phyloP scores from a whole-genome alignment of 352 stramenopile genomes.

The Elongisporangium prolatum region DNA sequence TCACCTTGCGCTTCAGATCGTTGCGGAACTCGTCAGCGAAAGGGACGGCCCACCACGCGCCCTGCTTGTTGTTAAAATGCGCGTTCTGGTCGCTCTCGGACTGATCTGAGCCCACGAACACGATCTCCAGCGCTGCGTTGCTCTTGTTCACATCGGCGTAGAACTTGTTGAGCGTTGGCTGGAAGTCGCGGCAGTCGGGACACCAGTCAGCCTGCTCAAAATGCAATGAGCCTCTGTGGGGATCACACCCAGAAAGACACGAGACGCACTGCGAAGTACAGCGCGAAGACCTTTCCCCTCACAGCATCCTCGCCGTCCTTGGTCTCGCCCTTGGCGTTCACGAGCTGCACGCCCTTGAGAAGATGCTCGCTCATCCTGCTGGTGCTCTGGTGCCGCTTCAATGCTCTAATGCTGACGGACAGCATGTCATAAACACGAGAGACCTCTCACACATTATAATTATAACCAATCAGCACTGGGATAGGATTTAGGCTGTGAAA shows the following conservation, averaged over 20 bases:
- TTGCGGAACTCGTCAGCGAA: conserved; percentile 61
- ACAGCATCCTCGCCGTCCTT: conserved; percentile 37
- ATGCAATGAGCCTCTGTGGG: not conserved
- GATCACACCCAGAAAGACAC: not conserved
- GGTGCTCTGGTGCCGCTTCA: not conserved
- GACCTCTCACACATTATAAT: not conserved
- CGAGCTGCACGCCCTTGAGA: conserved; percentile 46
- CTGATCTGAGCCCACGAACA: conserved; percentile 76
- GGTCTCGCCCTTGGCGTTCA: conserved; percentile 46
- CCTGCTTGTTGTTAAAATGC: conserved; percentile 72
- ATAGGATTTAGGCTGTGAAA: too few species aligned
- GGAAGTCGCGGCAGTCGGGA: conserved; percentile 75
- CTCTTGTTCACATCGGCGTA: conserved; percentile 46
- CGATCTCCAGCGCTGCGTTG: conserved; percentile 46
- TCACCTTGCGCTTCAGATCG: conserved; percentile 74
- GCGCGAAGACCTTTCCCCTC: conserved; percentile 47
- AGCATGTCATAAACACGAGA: not conserved
- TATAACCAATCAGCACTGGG: not conserved
- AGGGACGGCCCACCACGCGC: conserved; percentile 69
- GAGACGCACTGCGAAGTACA: conserved; percentile 68
- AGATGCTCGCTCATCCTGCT: conserved; percentile 34
- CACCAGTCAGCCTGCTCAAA: conserved; percentile 73
- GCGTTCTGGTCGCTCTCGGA: conserved; percentile 46
- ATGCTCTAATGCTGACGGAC: not conserved
- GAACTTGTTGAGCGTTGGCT: conserved; percentile 70